Evolutionary conservation across 2,329 filamentous ascomycete species (phyloP).

Genomic region (Fusarium coffeatum): DNA sequence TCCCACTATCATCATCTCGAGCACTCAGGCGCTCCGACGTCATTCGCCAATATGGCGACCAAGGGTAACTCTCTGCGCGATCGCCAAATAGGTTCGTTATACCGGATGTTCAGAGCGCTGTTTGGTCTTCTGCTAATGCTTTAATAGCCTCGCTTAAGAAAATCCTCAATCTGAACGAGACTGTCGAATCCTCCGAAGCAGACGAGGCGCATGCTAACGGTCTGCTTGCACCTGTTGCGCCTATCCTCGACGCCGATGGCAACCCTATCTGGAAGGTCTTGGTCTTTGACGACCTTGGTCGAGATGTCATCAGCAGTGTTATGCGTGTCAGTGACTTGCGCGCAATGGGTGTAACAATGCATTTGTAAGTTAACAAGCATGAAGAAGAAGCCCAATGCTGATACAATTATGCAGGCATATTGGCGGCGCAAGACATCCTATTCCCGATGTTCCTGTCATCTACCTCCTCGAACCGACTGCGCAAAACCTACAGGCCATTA

Average conservation of each 20-base stretch:
- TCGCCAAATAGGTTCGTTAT: constrained; percentile 60
- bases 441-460: constrained; percentile 95
- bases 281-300: constrained; percentile 90
- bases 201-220: constrained; percentile 74
- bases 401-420: constrained; percentile 71
- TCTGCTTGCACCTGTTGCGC: constrained; percentile 74
- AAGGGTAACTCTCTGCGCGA: constrained; percentile 61
- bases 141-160: constrained; percentile 86
- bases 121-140: constrained; percentile 11
- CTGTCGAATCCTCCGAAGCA: constrained; percentile 67
- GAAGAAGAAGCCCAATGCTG: constrained; percentile 33
- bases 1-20: constrained; percentile 42
- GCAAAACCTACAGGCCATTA: constrained; percentile 84
- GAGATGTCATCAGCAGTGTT: constrained; percentile 97
- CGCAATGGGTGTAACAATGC: constrained; percentile 94
- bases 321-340: constrained; percentile 92
- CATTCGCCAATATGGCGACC: constrained; percentile 57
- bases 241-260: constrained; percentile 85
- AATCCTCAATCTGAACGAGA: constrained; percentile 93
- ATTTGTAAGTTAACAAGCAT: constrained; percentile 71
- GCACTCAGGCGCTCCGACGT: constrained; percentile 34
- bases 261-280: constrained; percentile 98
- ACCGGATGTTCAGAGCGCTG: neutral
- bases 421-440: constrained; percentile 82
- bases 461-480: constrained; percentile 93